Evolutionary conservation across 1,284 basidiomycete species (phyloP), one percentile per base, ranked within the genome.

Genomic region (Sphaerobolus stellatus): DNA sequence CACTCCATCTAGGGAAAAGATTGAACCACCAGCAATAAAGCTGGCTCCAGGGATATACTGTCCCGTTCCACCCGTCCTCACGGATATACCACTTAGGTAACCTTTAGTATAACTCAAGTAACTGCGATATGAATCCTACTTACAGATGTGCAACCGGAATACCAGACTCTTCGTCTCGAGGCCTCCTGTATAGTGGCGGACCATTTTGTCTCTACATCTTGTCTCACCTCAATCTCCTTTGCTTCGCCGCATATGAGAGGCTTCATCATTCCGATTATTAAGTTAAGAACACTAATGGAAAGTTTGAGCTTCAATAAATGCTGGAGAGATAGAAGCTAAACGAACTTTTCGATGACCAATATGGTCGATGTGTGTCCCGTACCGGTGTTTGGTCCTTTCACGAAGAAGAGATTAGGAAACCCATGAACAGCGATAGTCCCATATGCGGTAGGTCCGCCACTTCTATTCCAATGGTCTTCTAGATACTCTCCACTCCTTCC

Each of bases 351-450:
- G 50, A 52, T 52, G 5, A 29, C 29, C 14, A 49, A 29, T 14
- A 52, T 49, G 16, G 25, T 20, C 24, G 51, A 52, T 6, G 16
- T 52, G 46, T 52, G 51, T 20, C 54, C 54, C 8, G 54, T 52
- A n/a, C 16, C 38, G 6, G 54, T 8, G 30, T 58, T 38, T 46
- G 56, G 50, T 9, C 59, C 54, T 5, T 50, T 52, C 4, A 52
- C 28, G 24, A 60, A 53, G 50, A 50, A 56, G 46, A 60, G 57
- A 36, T 60, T 60, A 14, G 59, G 57, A 33, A 60, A 60, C n/a
- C 49, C 54, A 30, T 56, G 48, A 18, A 52, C 44, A 11, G 54
- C 50, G 7, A 43, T 52, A 6, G 18, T 46, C 11, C 48, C 30
- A 25, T 56, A 56, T 8, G 50, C 54, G 14, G 33, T n/a, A n/a